Evolutionary conservation across 2,329 filamentous ascomycete species (phyloP).

Genomic region (Paecilomyces formosus): DNA sequence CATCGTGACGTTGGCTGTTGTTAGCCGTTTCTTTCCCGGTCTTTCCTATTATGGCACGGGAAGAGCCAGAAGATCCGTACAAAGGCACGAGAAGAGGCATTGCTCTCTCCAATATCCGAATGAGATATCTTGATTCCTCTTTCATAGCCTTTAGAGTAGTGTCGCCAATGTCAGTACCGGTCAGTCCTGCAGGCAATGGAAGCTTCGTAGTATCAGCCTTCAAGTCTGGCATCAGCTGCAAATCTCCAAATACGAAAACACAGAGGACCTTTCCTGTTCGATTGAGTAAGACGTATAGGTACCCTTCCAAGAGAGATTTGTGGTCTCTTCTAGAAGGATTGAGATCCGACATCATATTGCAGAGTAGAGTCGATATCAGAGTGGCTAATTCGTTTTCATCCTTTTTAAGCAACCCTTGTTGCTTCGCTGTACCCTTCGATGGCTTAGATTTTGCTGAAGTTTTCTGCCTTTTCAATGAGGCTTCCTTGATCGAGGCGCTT

Average conservation of each 20-base stretch:
- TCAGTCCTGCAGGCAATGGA: constrained; percentile 24
- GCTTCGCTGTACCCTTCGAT: neutral
- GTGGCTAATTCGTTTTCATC: constrained; percentile 11
- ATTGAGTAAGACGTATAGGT: constrained; percentile 29
- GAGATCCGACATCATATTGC: constrained; percentile 22
- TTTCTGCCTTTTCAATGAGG: constrained; percentile 8
- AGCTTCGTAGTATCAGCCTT: constrained; percentile 15
- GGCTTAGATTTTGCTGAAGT: constrained; percentile 6
- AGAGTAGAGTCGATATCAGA: constrained; percentile 18
- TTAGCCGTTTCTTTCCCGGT: neutral
- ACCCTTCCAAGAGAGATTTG: constrained; percentile 33
- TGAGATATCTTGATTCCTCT: constrained; percentile 28
- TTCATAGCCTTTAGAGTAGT: constrained; percentile 17
- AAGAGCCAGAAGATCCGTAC: neutral
- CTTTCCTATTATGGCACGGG: neutral
- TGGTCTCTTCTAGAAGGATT: constrained; percentile 18
- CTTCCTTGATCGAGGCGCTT: neutral
- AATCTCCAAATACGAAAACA: constrained; percentile 30
- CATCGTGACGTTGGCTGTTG: neutral
- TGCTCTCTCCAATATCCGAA: constrained; percentile 26
- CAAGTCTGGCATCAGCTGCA: constrained; percentile 18
- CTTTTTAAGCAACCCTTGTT: neutral
- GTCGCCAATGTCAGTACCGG: constrained; percentile 14
- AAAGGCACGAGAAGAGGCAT: constrained; percentile 17
- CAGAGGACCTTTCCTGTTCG: constrained; percentile 35